These are phyloP conservation scores for Penicillium cinerascens DNA, from an alignment of 495 filamentous ascomycete species.

Conservation along the genomic window DNA sequence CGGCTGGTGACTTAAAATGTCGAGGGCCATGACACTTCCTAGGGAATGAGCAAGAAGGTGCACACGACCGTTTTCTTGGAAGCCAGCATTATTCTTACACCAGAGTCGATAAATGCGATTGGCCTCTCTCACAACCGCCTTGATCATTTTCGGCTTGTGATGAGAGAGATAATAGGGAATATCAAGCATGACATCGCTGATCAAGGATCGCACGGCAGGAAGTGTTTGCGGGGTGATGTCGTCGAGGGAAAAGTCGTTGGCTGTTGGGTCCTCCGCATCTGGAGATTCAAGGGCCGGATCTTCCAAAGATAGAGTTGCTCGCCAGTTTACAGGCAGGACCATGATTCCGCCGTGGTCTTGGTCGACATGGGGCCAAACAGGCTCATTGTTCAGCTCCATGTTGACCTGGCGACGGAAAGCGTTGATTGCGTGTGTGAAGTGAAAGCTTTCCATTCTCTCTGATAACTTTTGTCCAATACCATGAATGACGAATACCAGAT, in stretches of 20 bases:
- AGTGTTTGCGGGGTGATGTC: conserved; percentile 93
- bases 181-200: conserved; percentile 96
- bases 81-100: conserved; percentile 88
- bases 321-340: conserved; percentile 85
- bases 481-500: conserved; percentile 86
- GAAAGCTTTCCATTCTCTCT: conserved; percentile 90
- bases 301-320: conserved; percentile 78
- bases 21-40: conserved; percentile 88
- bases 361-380: conserved; percentile 70
- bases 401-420: conserved; percentile 83
- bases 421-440: conserved; percentile 95
- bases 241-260: conserved; percentile 70
- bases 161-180: conserved; percentile 96
- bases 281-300: conserved; percentile 56
- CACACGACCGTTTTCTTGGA: conserved; percentile 74
- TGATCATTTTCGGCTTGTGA: conserved; percentile 91
- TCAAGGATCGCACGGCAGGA: conserved; percentile 81
- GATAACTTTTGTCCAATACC: conserved; percentile 98
- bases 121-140: conserved; percentile 83
- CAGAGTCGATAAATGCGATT: conserved; percentile 91
- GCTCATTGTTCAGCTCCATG: conserved; percentile 70
- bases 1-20: conserved; percentile 86
- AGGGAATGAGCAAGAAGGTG: conserved; percentile 93
- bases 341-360: conserved; percentile 68
- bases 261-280: conserved; percentile 43